Evolutionary conservation across 2,329 filamentous ascomycete genomes (phyloP), one percentile per base, ranked within the genome.

Genomic region (Xylariaceae sp.): DNA sequence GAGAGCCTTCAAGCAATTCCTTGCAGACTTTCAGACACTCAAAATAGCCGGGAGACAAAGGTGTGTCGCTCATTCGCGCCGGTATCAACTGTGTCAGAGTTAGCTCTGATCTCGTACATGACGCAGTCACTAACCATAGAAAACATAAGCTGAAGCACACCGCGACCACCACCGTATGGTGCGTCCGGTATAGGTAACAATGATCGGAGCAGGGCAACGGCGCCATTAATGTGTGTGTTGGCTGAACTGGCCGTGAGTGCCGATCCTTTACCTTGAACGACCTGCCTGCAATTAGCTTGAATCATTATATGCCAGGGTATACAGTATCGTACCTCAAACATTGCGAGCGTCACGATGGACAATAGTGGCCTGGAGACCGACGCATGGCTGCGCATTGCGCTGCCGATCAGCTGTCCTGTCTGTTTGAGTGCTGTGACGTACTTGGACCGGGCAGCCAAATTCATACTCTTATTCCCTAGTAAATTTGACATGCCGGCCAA

Each of bases 221-320:
- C 82, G 1, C 83, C 83, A 59, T 78, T 73, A 42, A 85, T 76
- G 63, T 87, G 83, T 6, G 77, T 77, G 47, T 76, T 77, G 56
- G 82, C 83, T 17, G 75, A 75, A 14, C 74, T 69, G 17, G 79
- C 73, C 19, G 75, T 73, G 48, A 74, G 64, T 34, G 73, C 70
- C 3, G 73, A 73, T 34, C 77, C 74, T 52, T 73, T 76, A n/a
- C 77, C 75, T 61, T 67, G 66, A 4, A 68, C 67, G 17, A 69
- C 64, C 66, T 69, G 33, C 16, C 43, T 16, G 40, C 17, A 6
- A 56, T 66, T 45, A 65, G 59, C 46, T 16, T 50, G 11, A 50
- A 9, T 14, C 47, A 18, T 33, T 16, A 1, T 41, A 42, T 10
- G n/a, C 39, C 3, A 47, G 17, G 42, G 42, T 36, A 10, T 33